These are phyloP conservation scores for Tolypocladium sp. DNA, from an alignment of 2,329 filamentous ascomycete genomes.

Conservation along the genomic window DNA sequence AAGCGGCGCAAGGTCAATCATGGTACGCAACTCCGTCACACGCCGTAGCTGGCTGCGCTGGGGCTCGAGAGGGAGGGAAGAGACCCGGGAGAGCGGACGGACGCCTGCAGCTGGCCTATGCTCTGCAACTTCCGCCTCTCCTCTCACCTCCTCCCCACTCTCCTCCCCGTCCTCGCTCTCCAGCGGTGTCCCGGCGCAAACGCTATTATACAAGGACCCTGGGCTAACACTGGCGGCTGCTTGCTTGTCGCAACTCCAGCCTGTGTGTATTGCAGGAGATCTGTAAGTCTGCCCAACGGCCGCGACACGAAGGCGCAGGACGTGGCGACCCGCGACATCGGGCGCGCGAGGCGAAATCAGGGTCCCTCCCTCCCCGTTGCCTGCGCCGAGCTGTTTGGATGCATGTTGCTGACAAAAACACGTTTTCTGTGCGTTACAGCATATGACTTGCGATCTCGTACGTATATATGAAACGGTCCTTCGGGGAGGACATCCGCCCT, in stretches of 20 bases:
- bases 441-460: conserved; percentile 91
- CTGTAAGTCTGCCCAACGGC: conserved; percentile 54
- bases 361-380: neutral
- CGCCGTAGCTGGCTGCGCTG: neutral
- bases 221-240: conserved; percentile 1
- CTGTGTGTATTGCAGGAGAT: conserved; percentile 83
- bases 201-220: neutral
- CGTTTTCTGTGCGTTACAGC: conserved; percentile 37
- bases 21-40: conserved; percentile 46
- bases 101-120: neutral
- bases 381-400: neutral
- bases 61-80: neutral
- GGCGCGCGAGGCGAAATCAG: neutral
- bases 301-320: neutral
- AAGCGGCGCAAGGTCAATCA: conserved; percentile 87
- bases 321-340: neutral
- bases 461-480: conserved; percentile 26
- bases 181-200: neutral
- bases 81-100: neutral
- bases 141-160: conserved; percentile 2
- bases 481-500: conserved; percentile 2
- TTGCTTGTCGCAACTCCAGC: conserved; percentile 34
- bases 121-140: neutral
- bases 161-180: conserved; percentile 7
- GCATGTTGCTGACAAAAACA: conserved; percentile 5